Percentiles rank a stretch among this genome's conserved stretches.
Evolutionary conservation across 306 rosid genomes (phyloP).

Genomic region (Cucurbita argyrosperma): DNA sequence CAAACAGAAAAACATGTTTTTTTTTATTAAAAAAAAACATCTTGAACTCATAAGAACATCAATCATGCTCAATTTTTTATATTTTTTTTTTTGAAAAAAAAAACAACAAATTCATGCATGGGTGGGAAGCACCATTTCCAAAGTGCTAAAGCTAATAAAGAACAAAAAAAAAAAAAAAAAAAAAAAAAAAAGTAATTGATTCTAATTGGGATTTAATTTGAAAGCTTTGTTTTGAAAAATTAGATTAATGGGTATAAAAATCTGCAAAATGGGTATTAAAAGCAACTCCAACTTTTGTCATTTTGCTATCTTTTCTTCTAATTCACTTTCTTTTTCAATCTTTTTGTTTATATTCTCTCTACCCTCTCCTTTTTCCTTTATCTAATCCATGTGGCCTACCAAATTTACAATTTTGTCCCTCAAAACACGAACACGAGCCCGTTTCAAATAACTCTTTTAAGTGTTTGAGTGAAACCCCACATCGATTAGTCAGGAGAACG

Average conservation of each 20-base stretch:
- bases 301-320: not conserved
- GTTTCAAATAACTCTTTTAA: no score
- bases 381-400: not conserved
- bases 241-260: not conserved
- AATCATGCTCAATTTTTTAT: not conserved
- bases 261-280: not conserved
- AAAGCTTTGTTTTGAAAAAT: not conserved
- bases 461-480: no score
- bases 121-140: slow-evolving; percentile 1
- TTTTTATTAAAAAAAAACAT: no score
- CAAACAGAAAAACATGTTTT: not conserved
- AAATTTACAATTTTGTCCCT: not conserved
- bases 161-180: not conserved
- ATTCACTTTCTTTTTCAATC: not conserved
- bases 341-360: not conserved
- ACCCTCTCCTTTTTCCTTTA: not conserved
- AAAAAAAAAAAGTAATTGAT: not conserved
- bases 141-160: not conserved
- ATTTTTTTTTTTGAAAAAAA: not conserved
- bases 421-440: not conserved
- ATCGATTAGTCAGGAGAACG: no score
- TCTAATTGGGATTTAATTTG: not conserved
- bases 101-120: not conserved
- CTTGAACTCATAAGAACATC: not conserved
- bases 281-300: not conserved